A percentile compares a stretch with the other conserved stretches of the same genome.
Evolutionary conservation across 169 alveolate species (phyloP).

Genomic region (Cryptosporidium parvum): DNA sequence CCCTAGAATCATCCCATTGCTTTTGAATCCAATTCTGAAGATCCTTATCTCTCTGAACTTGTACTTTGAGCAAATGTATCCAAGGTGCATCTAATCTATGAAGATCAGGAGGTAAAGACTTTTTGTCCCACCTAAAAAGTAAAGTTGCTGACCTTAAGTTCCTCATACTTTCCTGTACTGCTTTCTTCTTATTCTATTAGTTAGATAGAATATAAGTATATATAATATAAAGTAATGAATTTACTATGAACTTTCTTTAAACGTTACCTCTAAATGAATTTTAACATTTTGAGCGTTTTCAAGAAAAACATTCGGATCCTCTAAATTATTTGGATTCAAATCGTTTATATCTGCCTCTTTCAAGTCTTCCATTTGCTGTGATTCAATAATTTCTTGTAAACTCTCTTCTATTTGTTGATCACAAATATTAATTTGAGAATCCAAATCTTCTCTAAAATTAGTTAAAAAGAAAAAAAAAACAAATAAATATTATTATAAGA

Average conservation of each 20-base stretch:
- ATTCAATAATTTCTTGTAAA: slow-evolving; percentile 34
- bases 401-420: slow-evolving; percentile 54
- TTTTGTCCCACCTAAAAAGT: slow-evolving; percentile 73
- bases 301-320: slow-evolving; percentile 61
- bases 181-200: slow-evolving; percentile 34
- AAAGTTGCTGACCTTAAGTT: slow-evolving; percentile 37
- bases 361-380: slow-evolving; percentile 13
- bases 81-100: slow-evolving; percentile 76
- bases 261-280: slow-evolving; percentile 57
- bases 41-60: slow-evolving; percentile 37
- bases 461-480: neutral
- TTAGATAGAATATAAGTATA: neutral
- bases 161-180: slow-evolving; percentile 22
- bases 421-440: slow-evolving; percentile 29
- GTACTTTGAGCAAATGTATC: slow-evolving; percentile 40
- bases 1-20: slow-evolving; percentile 67
- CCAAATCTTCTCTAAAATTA: slow-evolving; percentile 36
- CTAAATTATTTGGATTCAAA: slow-evolving; percentile 44
- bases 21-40: slow-evolving; percentile 56
- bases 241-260: neutral
- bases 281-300: slow-evolving; percentile 72
- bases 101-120: slow-evolving; percentile 64
- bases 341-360: slow-evolving; percentile 34
- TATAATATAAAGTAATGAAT: neutral
- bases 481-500: neutral